Percentiles rank a stretch among this genome's conserved stretches.
Conservation (phyloP, 441 rosid species). For the Eutrema salsugineum region DNA sequence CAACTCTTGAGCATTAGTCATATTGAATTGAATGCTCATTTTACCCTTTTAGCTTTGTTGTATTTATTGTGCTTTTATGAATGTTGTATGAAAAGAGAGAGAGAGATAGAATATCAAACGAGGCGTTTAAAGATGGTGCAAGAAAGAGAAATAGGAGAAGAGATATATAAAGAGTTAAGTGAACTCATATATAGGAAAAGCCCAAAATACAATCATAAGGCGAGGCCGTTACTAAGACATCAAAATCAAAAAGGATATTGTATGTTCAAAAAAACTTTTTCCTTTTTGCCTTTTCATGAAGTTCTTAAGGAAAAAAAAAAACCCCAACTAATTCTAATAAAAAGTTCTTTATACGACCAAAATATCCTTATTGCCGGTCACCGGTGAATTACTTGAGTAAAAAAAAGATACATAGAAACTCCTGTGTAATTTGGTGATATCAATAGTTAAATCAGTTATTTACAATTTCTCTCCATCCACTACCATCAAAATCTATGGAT, state of each 20-base stretch:
- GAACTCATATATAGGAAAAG: conserved; percentile 18
- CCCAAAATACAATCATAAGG: conserved; percentile 63
- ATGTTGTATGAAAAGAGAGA: not conserved
- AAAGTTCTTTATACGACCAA: not conserved
- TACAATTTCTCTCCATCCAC: not conserved
- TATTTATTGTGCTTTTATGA: conserved; percentile 11
- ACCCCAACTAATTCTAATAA: not conserved
- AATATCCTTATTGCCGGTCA: not conserved
- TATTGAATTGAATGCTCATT: conserved; percentile 26
- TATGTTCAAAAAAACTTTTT: not conserved
- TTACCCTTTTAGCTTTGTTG: conserved; percentile 3
- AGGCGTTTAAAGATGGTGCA: conserved; percentile 17
- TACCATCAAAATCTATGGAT: not conserved
- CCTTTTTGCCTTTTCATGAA: not conserved
- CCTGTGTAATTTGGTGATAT: not conserved
- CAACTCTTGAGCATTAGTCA: conserved; percentile 26
- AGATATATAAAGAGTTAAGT: conserved; percentile 1
- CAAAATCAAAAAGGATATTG: conserved; percentile 33
- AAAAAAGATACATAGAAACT: no score
- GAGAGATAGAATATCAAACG: not conserved
- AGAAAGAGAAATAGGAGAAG: conserved; percentile 14
- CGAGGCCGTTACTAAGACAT: conserved; percentile 54
- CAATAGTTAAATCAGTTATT: not conserved
- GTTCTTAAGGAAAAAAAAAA: not conserved
- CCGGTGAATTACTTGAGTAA: no score